Percentiles rank a stretch among this genome's conserved stretches.
Evolutionary conservation across 2,329 filamentous ascomycete genomes (phyloP).

Genomic region (Mycogone perniciosa): DNA sequence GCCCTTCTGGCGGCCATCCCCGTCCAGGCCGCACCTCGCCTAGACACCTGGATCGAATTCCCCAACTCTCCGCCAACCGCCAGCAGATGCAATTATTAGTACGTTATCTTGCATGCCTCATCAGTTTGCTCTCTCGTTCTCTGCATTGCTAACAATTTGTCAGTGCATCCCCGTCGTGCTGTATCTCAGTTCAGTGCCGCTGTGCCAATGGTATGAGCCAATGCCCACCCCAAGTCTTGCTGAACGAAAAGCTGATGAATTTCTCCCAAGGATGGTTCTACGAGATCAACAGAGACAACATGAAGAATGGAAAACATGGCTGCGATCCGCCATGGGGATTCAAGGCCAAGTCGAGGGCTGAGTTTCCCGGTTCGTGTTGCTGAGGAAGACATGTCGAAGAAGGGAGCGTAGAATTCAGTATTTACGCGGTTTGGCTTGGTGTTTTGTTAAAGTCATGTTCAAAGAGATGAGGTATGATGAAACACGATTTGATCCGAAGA

Average conservation of each 20-base stretch:
- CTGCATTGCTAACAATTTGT: not conserved
- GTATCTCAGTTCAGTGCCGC: not conserved
- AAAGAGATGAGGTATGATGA: no score
- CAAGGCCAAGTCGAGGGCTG: not conserved
- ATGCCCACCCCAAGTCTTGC: not conserved
- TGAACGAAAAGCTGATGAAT: not conserved
- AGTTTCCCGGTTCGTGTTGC: not conserved
- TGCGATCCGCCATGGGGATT: constrained; percentile 1
- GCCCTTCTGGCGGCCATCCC: no score
- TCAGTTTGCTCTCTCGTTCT: no score
- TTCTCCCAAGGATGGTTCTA: not conserved
- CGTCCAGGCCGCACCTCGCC: no score
- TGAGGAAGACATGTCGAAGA: not conserved
- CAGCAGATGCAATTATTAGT: no score
- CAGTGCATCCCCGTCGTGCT: not conserved
- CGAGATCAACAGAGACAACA: not conserved
- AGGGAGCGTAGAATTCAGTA: not conserved
- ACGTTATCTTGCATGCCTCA: no score
- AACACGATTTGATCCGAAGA: no score
- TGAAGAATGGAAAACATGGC: not conserved
- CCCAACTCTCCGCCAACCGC: no score
- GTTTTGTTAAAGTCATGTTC: no score
- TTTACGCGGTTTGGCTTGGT: not conserved
- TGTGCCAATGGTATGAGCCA: not conserved
- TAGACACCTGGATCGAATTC: no score